Evolutionary conservation across 371 early-diverging fungal species (phyloP), one percentile per base, ranked within the genome.

Genomic region (Mucor saturninus): DNA sequence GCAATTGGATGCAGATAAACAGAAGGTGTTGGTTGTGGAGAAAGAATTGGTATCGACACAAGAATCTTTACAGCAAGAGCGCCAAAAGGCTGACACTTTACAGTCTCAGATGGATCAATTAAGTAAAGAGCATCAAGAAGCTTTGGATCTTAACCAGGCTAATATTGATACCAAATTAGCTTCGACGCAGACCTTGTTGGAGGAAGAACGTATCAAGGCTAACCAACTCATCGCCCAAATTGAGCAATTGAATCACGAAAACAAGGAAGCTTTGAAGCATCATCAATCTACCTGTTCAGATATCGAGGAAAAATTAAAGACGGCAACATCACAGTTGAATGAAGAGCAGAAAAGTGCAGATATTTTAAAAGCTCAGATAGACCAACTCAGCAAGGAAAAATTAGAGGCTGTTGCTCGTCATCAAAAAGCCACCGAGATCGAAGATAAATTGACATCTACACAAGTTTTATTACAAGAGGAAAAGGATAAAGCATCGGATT

Each of bases 101-200:
- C 57, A 62, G 26, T 21, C 48, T 14, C 45, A 67, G 8, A 15
- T 62, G 2, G 45, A 62, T 0, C 37, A 51, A 10, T 9, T 57
- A 14, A 31, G 31, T 9, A 21, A 21, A 28, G 50, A 57, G 15
- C 56, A 57, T 1, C 15, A 63, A 9, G 51, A 58, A 10, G 35
- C 32, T 9, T 14, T 52, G 10, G 30, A 62, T 5, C 9, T 11
- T 29, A 14, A 31, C 11, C 11, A n/a, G n/a, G 11, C 35, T 21
- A 38, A 59, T 14, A 38, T n/a, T 8, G 40, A 51, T 3, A 26
- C 49, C 28, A 26, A 59, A n/a, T 29, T 59, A 10, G 28, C 28
- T 26, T 28, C 59, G 15, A 15, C 51, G 13, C 31, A 49, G 11
- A 4, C 35, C 10, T 26, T 35, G 21, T 14, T 64, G 21, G 53